Percentiles rank a stretch among this genome's conserved stretches.
Conservation (phyloP, 2,329 filamentous ascomycete genomes). For the Ophiostoma ulmi region DNA sequence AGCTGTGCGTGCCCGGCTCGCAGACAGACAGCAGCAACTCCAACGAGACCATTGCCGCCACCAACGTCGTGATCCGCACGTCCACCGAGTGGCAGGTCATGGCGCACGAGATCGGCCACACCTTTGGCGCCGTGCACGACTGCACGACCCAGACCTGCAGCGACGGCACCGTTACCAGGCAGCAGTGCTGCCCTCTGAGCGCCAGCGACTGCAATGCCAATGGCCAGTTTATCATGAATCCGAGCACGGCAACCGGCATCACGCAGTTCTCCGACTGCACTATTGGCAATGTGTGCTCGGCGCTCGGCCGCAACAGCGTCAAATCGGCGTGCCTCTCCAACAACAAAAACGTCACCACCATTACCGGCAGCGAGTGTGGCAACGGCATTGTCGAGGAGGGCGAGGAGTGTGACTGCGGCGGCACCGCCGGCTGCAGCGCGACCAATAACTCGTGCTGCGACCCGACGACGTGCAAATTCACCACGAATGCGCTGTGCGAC, state of each 20-base stretch:
- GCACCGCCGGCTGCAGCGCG: conserved; percentile 60
- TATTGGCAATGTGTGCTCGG: conserved; percentile 90
- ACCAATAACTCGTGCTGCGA: conserved; percentile 79
- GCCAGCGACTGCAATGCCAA: conserved; percentile 64
- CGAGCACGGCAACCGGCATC: conserved; percentile 69
- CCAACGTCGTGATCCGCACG: conserved; percentile 85
- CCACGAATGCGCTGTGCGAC: conserved; percentile 68
- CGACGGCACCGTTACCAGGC: conserved; percentile 49
- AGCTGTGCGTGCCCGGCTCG: conserved; percentile 65
- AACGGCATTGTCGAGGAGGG: conserved; percentile 94
- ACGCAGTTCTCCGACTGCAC: conserved; percentile 80
- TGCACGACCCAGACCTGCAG: conserved; percentile 66
- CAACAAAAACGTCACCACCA: conserved; percentile 76
- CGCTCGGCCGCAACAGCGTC: conserved; percentile 70
- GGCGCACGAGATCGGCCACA: conserved; percentile 90
- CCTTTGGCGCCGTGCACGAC: conserved; percentile 93
- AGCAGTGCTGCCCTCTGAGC: conserved; percentile 75
- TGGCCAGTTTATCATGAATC: conserved; percentile 91
- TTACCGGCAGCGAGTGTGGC: conserved; percentile 80
- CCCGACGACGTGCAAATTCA: conserved; percentile 80
- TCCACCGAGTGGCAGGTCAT: conserved; percentile 90
- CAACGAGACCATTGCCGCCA: conserved; percentile 71
- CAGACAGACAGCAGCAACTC: conserved; percentile 43
- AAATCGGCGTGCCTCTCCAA: conserved; percentile 73
- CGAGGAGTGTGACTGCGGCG: conserved; percentile 95